Evolutionary conservation across 306 rosid genomes (phyloP).

Genomic region (Albizia julibrissin): DNA sequence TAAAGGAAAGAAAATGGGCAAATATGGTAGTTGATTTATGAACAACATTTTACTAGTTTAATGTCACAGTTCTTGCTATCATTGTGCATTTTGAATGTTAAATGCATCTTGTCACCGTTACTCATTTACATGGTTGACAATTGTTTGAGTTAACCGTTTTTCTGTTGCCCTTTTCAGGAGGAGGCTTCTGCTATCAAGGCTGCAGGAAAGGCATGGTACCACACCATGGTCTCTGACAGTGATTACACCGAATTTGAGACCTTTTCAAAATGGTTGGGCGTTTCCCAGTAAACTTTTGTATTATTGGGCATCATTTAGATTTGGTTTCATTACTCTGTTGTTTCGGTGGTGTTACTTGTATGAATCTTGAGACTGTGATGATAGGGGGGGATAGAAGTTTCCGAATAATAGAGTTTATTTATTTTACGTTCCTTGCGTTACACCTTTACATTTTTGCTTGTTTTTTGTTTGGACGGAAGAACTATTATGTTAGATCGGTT

Average conservation of each 20-base stretch:
- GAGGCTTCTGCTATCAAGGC: slow-evolving; percentile 51
- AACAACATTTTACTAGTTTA: not conserved
- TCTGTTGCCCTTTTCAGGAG: slow-evolving; percentile 44
- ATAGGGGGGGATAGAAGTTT: slow-evolving; percentile 18
- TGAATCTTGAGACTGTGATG: slow-evolving; percentile 22
- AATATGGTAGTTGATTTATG: not conserved
- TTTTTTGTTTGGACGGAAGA: not conserved
- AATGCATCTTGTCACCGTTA: not conserved
- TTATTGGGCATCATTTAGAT: slow-evolving; percentile 27
- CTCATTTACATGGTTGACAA: not conserved
- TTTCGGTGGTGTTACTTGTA: slow-evolving; percentile 20
- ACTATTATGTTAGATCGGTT: slow-evolving; percentile 14
- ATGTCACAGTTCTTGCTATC: not conserved
- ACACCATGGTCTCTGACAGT: slow-evolving; percentile 66
- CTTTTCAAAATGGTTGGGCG: slow-evolving; percentile 69
- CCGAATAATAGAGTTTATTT: not conserved
- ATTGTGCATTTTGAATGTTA: not conserved
- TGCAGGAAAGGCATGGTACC: slow-evolving; percentile 67
- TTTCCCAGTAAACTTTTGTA: slow-evolving; percentile 47
- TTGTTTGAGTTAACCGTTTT: not conserved
- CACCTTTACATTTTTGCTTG: not conserved
- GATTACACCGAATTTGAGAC: slow-evolving; percentile 64
- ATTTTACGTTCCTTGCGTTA: not conserved
- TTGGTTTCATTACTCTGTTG: slow-evolving; percentile 20
- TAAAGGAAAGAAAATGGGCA: not conserved